phyloP scores from a whole-genome alignment of 176 grass and related monocot species.

The Bolboschoenus planiculmis region DNA sequence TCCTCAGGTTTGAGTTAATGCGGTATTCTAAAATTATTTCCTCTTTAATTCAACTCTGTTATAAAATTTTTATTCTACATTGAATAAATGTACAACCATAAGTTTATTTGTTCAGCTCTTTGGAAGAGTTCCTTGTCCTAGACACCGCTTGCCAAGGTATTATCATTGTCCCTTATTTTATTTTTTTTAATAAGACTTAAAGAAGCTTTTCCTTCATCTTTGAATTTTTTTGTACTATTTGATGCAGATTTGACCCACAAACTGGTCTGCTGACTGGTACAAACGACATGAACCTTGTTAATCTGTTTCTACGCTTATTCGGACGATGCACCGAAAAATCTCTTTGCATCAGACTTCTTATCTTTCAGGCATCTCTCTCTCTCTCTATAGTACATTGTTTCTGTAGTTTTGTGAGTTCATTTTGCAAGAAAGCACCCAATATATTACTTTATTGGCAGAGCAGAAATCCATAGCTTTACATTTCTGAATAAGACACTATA shows the following conservation, averaged over 20 bases:
- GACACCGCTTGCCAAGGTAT: conserved; percentile 81
- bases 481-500: too few relatives aligned
- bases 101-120: conserved; percentile 52
- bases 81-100: not conserved
- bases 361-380: conserved; percentile 52
- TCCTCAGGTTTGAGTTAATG: conserved; percentile 50
- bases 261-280: conserved; percentile 64
- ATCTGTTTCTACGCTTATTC: conserved; percentile 81
- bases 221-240: not conserved
- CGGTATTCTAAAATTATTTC: not conserved
- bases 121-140: conserved; percentile 69
- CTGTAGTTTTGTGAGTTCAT: not conserved
- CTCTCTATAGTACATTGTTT: not conserved
- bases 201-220: not conserved
- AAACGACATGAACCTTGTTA: conserved; percentile 65
- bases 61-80: not conserved
- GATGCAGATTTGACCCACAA: conserved; percentile 58
- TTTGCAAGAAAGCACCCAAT: not conserved
- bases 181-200: not conserved
- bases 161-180: conserved; percentile 15
- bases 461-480: not conserved
- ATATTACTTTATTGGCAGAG: not conserved
- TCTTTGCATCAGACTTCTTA: conserved; percentile 73
- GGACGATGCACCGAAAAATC: conserved; percentile 64
- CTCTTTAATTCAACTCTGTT: not conserved